These are phyloP conservation scores for carrot (Daucus carota) DNA, from an alignment of 129 eudicot genomes.

Conservation along the genomic window DNA sequence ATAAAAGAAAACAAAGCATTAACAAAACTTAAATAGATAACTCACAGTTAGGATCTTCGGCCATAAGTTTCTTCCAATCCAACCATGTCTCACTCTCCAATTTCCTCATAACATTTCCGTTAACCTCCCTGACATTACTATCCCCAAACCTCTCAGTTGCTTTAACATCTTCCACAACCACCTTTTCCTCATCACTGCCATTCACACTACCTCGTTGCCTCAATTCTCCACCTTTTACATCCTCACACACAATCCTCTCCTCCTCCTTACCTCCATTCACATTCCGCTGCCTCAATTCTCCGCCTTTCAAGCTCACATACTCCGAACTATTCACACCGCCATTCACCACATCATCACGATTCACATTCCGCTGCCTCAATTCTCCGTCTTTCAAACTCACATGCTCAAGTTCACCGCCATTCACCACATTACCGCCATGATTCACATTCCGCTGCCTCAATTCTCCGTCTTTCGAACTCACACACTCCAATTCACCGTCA, in stretches of 20 bases:
- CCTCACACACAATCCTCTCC: slow-evolving; percentile 3
- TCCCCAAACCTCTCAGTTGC: slow-evolving; percentile 23
- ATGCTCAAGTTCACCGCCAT: background rate
- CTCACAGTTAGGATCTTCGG: slow-evolving; percentile 62
- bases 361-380: slow-evolving; percentile 54
- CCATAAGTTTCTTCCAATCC: slow-evolving; percentile 69
- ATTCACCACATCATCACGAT: slow-evolving; percentile 8
- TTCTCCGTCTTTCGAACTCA: background rate
- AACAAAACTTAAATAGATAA: slow-evolving; percentile 3
- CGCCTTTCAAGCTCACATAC: background rate
- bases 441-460: background rate
- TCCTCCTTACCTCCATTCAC: background rate
- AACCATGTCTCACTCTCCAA: slow-evolving; percentile 50
- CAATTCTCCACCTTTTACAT: background rate
- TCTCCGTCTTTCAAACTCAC: slow-evolving; percentile 4
- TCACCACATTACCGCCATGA: background rate
- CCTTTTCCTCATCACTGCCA: slow-evolving; percentile 25
- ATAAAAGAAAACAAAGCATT: background rate
- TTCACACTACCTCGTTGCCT: slow-evolving; percentile 24
- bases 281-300: slow-evolving; percentile 1
- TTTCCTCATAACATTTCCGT: slow-evolving; percentile 40
- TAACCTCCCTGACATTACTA: slow-evolving; percentile 20
- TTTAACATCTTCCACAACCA: slow-evolving; percentile 20
- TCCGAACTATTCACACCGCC: background rate
- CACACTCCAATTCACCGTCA: background rate